A percentile compares a stretch with the other conserved stretches of the same genome.
These are phyloP conservation scores for Cordyceps pruinosa DNA, from an alignment of 2,329 filamentous ascomycete genomes.

Conservation along the genomic window DNA sequence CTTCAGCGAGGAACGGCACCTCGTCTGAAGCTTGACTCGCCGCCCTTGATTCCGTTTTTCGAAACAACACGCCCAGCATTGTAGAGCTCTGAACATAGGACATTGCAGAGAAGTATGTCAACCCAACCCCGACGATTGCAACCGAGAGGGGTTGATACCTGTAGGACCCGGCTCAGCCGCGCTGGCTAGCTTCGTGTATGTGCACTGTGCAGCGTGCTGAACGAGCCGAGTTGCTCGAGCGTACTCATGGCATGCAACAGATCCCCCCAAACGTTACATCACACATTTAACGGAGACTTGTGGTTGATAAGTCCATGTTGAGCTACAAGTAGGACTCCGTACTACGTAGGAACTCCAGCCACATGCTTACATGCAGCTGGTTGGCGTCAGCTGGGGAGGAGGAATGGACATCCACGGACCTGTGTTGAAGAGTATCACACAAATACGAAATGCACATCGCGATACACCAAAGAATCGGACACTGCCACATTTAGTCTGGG, in stretches of 20 bases:
- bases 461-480: neutral
- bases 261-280: neutral
- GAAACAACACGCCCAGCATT: neutral
- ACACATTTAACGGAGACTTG: neutral
- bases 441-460: neutral
- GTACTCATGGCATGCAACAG: neutral
- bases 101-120: neutral
- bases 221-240: neutral
- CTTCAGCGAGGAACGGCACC: conserved; percentile 9
- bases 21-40: neutral
- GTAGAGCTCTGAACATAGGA: too few species aligned
- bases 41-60: neutral
- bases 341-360: neutral
- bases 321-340: neutral
- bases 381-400: neutral
- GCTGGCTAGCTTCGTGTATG: neutral
- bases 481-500: too few species aligned
- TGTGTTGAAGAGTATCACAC: too few species aligned
- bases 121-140: too few species aligned
- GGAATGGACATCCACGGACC: neutral
- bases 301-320: neutral
- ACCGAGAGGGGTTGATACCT: too few species aligned
- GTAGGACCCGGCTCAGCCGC: too few species aligned
- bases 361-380: neutral
- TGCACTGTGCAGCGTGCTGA: neutral